Evolutionary conservation across 495 filamentous ascomycete species (phyloP), one percentile per base, ranked within the genome.

Genomic region (Friedmanniomyces simplex): DNA sequence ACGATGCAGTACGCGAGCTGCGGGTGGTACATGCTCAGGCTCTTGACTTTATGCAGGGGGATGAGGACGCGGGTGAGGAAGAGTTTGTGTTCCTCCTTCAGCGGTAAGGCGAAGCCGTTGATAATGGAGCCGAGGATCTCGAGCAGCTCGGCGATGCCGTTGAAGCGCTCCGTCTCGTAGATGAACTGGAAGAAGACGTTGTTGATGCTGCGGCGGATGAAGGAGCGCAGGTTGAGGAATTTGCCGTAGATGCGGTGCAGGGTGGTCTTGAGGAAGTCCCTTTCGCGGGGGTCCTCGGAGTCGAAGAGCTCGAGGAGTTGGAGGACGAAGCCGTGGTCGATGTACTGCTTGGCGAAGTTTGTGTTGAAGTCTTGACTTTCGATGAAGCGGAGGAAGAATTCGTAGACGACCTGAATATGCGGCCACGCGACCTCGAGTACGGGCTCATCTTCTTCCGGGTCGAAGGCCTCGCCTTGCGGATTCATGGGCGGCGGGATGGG

Each of bases 331-430:
- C 86, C 85, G 69, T 99, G 93, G 63, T 99, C 93, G 63, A 99
- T 99, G 70, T 93, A 96, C 28, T 88, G 84, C 70, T 99, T 99
- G n/a, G 94, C 93, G 63, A 96, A 95, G 71, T 99, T 99, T 34
- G 93, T 99, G 72, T 99, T 99, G 82, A 99, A 99, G 68, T 99
- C 93, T 70, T 96, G 94, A 70, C 93, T 99, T 68, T 99, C 93
- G 65, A 99, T 99, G 73, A 97, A 99, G 48, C 93, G 76, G 54
- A 99, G 77, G 76, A 99, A 99, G 76, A 99, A 99, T 71, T 99
- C 93, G 67, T 99, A 99, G 26, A 99, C 94, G 36, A 97, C 94
- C 71, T 99, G 93, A 52, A 99, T 99, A 69, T 99, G 93, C 13
- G 93, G 93, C 93, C 93, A 99, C 12, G 93, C 94, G 14, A 99